Conservation (phyloP, 108 stramenopile genomes). For the Epithemia pelagica region DNA sequence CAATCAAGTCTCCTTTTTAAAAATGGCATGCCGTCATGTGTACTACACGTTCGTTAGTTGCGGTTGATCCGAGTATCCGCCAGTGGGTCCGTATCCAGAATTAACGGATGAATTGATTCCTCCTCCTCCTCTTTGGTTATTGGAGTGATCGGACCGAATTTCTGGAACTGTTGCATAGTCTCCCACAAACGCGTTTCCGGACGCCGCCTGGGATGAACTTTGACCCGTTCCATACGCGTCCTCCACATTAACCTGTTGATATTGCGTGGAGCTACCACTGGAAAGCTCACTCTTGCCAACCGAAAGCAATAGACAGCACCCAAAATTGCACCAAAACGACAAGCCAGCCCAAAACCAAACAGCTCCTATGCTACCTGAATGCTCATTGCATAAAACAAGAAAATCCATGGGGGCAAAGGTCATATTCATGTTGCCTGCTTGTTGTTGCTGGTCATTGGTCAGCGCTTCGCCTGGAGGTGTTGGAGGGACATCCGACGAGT, state of each 20-base stretch:
- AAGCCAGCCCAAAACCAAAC: conserved; percentile 38
- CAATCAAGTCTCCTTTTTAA: no score
- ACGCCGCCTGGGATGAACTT: no score
- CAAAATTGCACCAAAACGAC: conserved; percentile 30
- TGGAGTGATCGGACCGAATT: not conserved
- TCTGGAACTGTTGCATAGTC: conserved; percentile 12
- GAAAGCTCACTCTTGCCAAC: conserved; percentile 16
- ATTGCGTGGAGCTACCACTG: not conserved
- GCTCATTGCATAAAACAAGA: conserved; percentile 15
- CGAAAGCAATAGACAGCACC: conserved; percentile 15
- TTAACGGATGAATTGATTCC: not conserved
- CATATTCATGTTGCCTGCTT: no score
- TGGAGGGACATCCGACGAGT: no score
- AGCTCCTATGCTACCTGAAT: conserved; percentile 5
- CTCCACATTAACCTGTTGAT: not conserved
- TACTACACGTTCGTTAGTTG: not conserved
- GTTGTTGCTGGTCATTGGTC: not conserved
- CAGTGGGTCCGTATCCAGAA: not conserved
- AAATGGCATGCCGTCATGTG: no score
- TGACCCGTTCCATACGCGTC: not conserved
- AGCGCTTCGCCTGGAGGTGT: not conserved
- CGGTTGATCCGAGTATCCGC: not conserved
- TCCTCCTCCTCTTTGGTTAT: not conserved
- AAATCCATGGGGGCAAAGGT: conserved; percentile 11
- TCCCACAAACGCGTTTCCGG: conserved; percentile 5